These are phyloP conservation scores for Naumovozyma dairenensis DNA, from an alignment of 805 yeast genomes.

Conservation along the genomic window DNA sequence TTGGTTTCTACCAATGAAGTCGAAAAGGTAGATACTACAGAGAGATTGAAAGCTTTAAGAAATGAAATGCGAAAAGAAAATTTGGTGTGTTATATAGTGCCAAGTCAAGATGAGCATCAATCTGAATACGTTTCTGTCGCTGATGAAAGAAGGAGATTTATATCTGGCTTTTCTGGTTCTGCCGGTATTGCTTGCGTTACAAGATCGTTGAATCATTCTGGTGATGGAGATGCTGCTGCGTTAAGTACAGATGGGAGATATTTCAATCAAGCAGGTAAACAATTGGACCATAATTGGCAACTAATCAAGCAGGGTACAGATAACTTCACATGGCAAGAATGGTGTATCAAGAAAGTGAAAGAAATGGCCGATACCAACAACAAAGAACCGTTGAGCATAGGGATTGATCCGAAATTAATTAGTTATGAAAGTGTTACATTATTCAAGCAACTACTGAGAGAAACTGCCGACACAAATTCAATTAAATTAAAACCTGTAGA, in stretches of 20 bases:
- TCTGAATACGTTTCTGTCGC: conserved; percentile 77
- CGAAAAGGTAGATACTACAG: conserved; percentile 46
- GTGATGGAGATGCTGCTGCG: conserved; percentile 29
- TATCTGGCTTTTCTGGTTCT: conserved; percentile 85
- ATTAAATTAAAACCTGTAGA: conserved; percentile 43
- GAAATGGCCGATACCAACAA: conserved; percentile 35
- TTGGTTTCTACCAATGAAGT: too few species aligned
- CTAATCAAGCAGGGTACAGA: conserved; percentile 76
- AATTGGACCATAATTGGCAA: conserved; percentile 71
- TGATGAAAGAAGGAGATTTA: conserved; percentile 75
- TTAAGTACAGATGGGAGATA: conserved; percentile 92
- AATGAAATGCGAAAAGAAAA: conserved; percentile 50
- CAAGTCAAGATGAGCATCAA: conserved; percentile 90
- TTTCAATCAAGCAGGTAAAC: conserved; percentile 80
- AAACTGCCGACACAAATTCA: conserved; percentile 11
- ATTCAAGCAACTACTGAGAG: conserved; percentile 25
- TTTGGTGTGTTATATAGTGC: conserved; percentile 51
- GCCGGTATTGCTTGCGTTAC: conserved; percentile 90
- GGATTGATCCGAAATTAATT: conserved; percentile 76
- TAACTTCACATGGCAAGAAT: conserved; percentile 69
- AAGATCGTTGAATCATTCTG: conserved; percentile 33
- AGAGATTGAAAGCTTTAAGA: conserved; percentile 53
- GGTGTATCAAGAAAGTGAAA: conserved; percentile 50
- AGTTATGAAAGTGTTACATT: conserved; percentile 32
- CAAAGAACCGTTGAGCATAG: conserved; percentile 40